These are phyloP conservation scores for Yamadazyma taylorii DNA, from an alignment of 1,139 yeast species.

Conservation along the genomic window DNA sequence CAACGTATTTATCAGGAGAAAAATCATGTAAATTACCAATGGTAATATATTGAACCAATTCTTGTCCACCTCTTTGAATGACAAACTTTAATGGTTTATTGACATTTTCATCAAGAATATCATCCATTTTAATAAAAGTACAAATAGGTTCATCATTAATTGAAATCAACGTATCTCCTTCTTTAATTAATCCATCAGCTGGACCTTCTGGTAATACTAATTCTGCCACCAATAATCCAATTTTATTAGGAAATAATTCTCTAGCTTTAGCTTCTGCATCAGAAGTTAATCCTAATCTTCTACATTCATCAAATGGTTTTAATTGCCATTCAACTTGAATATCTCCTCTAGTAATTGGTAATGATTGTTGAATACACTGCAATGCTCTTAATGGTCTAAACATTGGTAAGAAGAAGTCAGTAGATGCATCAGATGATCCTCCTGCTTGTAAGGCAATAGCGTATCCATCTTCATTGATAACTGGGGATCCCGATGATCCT, in stretches of 20 bases:
- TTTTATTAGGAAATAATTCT: conserved; percentile 65
- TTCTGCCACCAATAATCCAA: conserved; percentile 84
- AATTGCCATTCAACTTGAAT: conserved; percentile 89
- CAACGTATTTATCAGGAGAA: conserved; percentile 79
- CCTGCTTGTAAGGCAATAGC: conserved; percentile 96
- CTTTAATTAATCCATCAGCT: conserved; percentile 68
- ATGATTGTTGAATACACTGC: conserved; percentile 59
- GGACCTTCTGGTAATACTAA: conserved; percentile 87
- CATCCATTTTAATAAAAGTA: conserved; percentile 80
- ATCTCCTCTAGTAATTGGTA: conserved; percentile 72
- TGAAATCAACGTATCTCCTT: conserved; percentile 83
- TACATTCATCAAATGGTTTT: conserved; percentile 88
- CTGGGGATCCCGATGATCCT: conserved; percentile 96
- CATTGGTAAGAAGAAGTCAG: conserved; percentile 88
- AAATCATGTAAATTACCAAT: conserved; percentile 80
- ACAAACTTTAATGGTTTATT: conserved; percentile 58
- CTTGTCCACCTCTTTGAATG: conserved; percentile 74
- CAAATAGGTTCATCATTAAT: conserved; percentile 66
- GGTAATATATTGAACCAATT: conserved; percentile 47
- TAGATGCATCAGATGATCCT: conserved; percentile 87
- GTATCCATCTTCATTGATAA: conserved; percentile 80
- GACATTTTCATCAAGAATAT: conserved; percentile 71
- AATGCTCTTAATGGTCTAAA: conserved; percentile 82
- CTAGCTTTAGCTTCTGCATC: conserved; percentile 76
- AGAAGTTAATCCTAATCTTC: conserved; percentile 76